Evolutionary conservation across 306 rosid species (phyloP).

Genomic region (Quercus agrifolia): DNA sequence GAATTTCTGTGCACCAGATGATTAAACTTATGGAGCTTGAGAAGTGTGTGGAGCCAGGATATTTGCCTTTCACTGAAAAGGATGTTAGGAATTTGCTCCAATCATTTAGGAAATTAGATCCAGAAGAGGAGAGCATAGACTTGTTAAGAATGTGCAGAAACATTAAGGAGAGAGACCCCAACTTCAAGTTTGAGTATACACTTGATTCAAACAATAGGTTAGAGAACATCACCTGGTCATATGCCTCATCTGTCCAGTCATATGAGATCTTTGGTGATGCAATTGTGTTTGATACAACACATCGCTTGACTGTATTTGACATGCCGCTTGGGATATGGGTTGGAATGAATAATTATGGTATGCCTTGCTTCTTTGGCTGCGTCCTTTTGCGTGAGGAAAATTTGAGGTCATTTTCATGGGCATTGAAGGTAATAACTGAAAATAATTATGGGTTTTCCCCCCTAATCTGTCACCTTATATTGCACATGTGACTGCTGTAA

Average conservation of each 20-base stretch:
- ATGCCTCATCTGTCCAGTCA: conserved; percentile 80
- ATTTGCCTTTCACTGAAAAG: conserved; percentile 92
- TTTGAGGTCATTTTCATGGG: conserved; percentile 81
- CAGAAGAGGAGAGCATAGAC: conserved; percentile 85
- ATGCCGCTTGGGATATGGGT: conserved; percentile 97
- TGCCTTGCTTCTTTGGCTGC: conserved; percentile 98
- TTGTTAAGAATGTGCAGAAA: conserved; percentile 85
- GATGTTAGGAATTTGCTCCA: conserved; percentile 92
- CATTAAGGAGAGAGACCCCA: conserved; percentile 82
- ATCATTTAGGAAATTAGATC: conserved; percentile 82
- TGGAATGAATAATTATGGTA: conserved; percentile 92
- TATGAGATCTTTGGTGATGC: conserved; percentile 90
- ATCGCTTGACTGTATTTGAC: conserved; percentile 83
- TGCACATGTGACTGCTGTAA: conserved; percentile 1
- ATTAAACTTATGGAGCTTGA: conserved; percentile 97
- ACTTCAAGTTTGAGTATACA: conserved; percentile 84
- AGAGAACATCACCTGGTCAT: conserved; percentile 93
- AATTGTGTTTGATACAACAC: conserved; percentile 90
- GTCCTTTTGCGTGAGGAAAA: conserved; percentile 83
- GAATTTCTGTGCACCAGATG: conserved; percentile 98
- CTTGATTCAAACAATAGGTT: conserved; percentile 68
- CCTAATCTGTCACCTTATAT: neutral
- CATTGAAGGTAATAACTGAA: conserved; percentile 65
- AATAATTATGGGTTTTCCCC: conserved; percentile 1
- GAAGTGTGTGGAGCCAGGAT: conserved; percentile 91